A percentile compares a stretch with the other conserved stretches of the same genome.
These are phyloP conservation scores for Zymoseptoria crescenta DNA, from an alignment of 2,329 filamentous ascomycete genomes.

Conservation along the genomic window DNA sequence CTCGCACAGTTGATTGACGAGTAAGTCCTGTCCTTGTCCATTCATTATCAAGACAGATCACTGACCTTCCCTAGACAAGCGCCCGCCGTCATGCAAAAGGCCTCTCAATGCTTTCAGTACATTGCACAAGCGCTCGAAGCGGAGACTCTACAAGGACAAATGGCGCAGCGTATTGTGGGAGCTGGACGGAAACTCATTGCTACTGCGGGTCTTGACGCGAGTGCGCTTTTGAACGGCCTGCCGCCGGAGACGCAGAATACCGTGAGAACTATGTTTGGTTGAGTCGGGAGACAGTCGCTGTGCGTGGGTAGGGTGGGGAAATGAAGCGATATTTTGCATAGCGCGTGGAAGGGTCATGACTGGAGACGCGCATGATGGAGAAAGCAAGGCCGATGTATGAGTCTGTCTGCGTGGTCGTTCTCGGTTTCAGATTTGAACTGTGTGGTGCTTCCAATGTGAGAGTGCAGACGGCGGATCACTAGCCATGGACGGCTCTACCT, in stretches of 20 bases:
- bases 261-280: slow-evolving; percentile 31
- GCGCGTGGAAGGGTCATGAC: background rate
- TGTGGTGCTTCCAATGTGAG: background rate
- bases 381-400: too few species aligned
- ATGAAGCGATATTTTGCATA: background rate
- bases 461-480: too few species aligned
- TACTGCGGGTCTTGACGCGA: slow-evolving; percentile 65
- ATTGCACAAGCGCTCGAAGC: slow-evolving; percentile 85
- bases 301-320: background rate
- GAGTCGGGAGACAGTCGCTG: background rate
- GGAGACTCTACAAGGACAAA: slow-evolving; percentile 80
- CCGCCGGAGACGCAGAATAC: slow-evolving; percentile 70
- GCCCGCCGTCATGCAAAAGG: slow-evolving; percentile 67
- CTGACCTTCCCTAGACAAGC: slow-evolving; percentile 59
- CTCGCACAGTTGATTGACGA: slow-evolving; percentile 85
- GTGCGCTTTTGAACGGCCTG: slow-evolving; percentile 66
- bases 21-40: slow-evolving; percentile 51
- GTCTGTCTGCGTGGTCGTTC: background rate
- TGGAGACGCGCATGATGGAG: background rate
- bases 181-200: slow-evolving; percentile 72
- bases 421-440: background rate
- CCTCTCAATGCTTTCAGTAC: slow-evolving; percentile 72
- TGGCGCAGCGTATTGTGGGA: slow-evolving; percentile 65
- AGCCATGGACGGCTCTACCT: background rate
- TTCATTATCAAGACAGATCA: background rate